A percentile compares a stretch with the other conserved stretches of the same genome.
Evolutionary conservation across 331 rosid genomes (phyloP).

Genomic region (Malus hybrid): DNA sequence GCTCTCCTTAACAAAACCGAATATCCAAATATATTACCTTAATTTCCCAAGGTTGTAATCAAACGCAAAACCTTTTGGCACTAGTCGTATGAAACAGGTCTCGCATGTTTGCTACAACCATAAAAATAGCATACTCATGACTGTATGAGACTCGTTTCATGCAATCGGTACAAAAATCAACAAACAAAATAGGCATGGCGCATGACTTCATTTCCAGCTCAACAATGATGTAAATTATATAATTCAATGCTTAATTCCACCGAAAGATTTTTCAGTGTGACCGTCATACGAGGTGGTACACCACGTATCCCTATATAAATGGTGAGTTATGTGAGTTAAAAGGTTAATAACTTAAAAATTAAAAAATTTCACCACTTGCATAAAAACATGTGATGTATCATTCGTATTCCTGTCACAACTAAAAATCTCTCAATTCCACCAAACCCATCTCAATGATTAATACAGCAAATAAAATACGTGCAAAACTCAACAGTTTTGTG

Average conservation of each 20-base stretch:
- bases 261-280: no score
- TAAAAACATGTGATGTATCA: no score
- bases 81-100: not conserved
- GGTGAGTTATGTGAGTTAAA: rapidly evolving
- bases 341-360: no score
- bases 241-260: no score
- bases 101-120: not conserved
- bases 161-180: not conserved
- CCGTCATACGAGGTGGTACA: no score
- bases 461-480: not conserved
- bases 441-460: not conserved
- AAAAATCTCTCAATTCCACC: not conserved
- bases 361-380: no score
- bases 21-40: not conserved
- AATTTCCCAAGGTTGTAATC: not conserved
- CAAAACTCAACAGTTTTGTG: not conserved
- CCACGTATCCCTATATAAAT: rapidly evolving
- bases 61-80: not conserved
- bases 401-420: no score
- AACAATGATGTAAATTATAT: not conserved
- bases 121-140: not conserved
- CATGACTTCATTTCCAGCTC: not conserved
- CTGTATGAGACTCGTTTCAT: not conserved
- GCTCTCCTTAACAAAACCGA: not conserved
- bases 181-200: not conserved